These are phyloP conservation scores for Digitaria exilis DNA, from an alignment of 202 grass and related monocot species.

Conservation along the genomic window DNA sequence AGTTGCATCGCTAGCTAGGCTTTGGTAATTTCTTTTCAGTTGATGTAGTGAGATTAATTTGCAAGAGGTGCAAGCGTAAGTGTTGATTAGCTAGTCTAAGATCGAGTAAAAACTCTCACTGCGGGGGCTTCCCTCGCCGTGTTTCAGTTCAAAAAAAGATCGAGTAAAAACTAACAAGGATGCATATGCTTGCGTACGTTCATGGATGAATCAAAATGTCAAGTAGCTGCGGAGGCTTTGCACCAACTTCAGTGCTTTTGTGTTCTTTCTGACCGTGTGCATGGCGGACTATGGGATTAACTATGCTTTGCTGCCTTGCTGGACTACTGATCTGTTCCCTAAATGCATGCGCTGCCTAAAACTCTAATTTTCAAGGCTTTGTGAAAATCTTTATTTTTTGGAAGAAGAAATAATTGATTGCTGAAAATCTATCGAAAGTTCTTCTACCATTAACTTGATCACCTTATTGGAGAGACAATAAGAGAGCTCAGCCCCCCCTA, in stretches of 20 bases:
- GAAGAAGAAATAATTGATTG: not conserved
- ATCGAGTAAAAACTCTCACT: too few species aligned
- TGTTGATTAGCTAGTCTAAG: constrained; percentile 33
- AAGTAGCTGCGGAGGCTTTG: constrained; percentile 15
- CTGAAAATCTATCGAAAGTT: not conserved
- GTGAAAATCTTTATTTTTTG: not conserved
- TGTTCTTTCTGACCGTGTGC: not conserved
- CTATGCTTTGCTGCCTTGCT: not conserved
- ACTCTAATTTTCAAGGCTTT: not conserved
- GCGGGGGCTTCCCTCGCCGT: too few species aligned
- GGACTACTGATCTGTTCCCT: not conserved
- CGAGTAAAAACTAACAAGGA: constrained; percentile 30
- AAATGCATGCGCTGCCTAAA: not conserved
- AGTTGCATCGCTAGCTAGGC: constrained; percentile 20
- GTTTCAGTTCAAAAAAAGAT: too few species aligned
- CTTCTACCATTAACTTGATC: not conserved
- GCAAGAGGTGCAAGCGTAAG: constrained; percentile 12
- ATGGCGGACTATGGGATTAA: not conserved
- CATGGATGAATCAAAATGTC: constrained; percentile 3
- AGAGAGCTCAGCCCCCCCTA: too few species aligned
- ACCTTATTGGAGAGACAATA: too few species aligned
- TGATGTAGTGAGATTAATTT: constrained; percentile 19
- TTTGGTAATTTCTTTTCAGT: constrained; percentile 34
- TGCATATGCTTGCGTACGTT: not conserved
- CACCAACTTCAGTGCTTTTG: not conserved